phyloP scores from a whole-genome alignment of 208 protist genomes.

The Crithidia expoeki region DNA sequence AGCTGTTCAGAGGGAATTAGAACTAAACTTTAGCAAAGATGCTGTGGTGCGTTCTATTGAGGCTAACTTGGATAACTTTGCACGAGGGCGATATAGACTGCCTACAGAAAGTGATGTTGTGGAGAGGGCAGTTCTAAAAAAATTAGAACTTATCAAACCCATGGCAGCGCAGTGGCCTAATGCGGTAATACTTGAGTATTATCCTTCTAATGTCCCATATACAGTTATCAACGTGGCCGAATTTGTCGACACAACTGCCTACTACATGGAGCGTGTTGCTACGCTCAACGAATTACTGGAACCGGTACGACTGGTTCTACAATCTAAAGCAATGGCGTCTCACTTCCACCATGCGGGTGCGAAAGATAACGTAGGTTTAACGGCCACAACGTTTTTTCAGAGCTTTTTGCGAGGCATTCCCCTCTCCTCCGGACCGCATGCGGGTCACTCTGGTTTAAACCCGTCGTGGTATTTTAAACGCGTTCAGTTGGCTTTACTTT shows the following conservation, averaged over 20 bases:
- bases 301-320: slow-evolving; percentile 37
- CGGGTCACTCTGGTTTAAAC: slow-evolving; percentile 37
- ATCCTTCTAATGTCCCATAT: slow-evolving; percentile 66
- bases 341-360: slow-evolving; percentile 21
- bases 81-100: slow-evolving; percentile 37
- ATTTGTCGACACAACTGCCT: slow-evolving; percentile 75
- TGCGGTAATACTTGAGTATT: slow-evolving; percentile 70
- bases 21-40: slow-evolving; percentile 57
- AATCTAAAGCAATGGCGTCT: slow-evolving; percentile 48
- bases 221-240: slow-evolving; percentile 62
- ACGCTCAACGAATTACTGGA: slow-evolving; percentile 47
- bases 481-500: slow-evolving; percentile 50
- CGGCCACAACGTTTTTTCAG: slow-evolving; percentile 43
- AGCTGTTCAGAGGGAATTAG: slow-evolving; percentile 40
- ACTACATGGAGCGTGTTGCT: slow-evolving; percentile 75
- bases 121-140: slow-evolving; percentile 51
- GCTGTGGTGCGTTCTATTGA: slow-evolving; percentile 49
- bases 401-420: slow-evolving; percentile 64
- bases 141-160: slow-evolving; percentile 51
- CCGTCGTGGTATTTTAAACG: slow-evolving; percentile 60
- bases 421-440: slow-evolving; percentile 69
- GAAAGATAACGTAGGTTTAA: slow-evolving; percentile 4
- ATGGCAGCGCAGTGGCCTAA: slow-evolving; percentile 57
- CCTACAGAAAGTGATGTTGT: slow-evolving; percentile 55
- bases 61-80: slow-evolving; percentile 62